These are phyloP conservation scores for Epithemia pelagica DNA, from an alignment of 108 stramenopile species.

Conservation along the genomic window DNA sequence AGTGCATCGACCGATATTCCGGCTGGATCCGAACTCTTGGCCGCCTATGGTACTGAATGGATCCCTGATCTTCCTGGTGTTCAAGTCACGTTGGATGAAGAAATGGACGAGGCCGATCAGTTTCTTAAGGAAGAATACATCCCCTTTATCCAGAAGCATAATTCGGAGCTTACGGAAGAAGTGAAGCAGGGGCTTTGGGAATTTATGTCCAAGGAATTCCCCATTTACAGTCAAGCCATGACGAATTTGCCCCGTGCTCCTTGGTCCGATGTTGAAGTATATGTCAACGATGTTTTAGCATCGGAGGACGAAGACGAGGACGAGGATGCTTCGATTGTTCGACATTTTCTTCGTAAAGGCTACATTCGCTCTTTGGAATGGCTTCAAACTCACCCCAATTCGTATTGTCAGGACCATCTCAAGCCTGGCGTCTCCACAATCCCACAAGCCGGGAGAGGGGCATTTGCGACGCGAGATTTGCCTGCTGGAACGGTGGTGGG, in stretches of 20 bases:
- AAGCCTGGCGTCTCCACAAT: constrained; percentile 53
- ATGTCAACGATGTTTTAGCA: neutral
- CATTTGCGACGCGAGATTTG: constrained; percentile 69
- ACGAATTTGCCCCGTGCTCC: constrained; percentile 19
- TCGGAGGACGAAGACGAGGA: neutral
- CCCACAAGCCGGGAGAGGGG: constrained; percentile 73
- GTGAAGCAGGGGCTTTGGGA: constrained; percentile 31
- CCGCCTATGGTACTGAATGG: constrained; percentile 58
- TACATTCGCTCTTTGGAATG: constrained; percentile 37
- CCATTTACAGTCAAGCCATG: constrained; percentile 16
- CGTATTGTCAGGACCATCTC: constrained; percentile 76
- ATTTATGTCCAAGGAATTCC: constrained; percentile 24
- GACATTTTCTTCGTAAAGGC: constrained; percentile 13
- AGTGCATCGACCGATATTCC: constrained; percentile 16
- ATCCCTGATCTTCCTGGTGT: constrained; percentile 41
- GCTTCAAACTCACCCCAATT: constrained; percentile 42
- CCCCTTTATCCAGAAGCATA: constrained; percentile 14
- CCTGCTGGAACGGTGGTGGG: constrained; percentile 70
- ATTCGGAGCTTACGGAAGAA: constrained; percentile 15
- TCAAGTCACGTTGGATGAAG: constrained; percentile 27
- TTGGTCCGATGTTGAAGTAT: constrained; percentile 10
- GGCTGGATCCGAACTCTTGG: constrained; percentile 63
- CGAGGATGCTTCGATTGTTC: neutral
- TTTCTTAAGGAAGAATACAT: constrained; percentile 19
- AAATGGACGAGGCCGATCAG: constrained; percentile 33